Evolutionary conservation across 1,284 basidiomycete species (phyloP), one percentile per base, ranked within the genome.

Genomic region (Ceratobasidium sp.): DNA sequence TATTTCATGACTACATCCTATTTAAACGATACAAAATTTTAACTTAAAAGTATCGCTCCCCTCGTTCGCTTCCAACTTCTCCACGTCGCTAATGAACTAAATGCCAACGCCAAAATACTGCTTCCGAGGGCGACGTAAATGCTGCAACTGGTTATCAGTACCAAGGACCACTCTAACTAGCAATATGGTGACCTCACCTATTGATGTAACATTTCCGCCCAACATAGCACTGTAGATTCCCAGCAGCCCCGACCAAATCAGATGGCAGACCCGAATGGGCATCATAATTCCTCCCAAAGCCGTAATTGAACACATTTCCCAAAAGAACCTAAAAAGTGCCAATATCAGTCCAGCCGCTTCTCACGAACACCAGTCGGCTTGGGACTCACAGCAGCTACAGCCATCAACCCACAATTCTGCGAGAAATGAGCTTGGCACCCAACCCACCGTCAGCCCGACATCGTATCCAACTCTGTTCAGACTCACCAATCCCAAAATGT

Each of bases 381-480:
- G 5, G 92, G 93, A 3, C 96, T 64, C 75, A 95, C 87, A 1
- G 96, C 94, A 0, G 92, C 88, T 22, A 96, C 83, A 11, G 89
- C 89, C 45, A 93, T 86, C 80, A 89, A 93, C 17, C 96, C 96
- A 90, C 91, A 96, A 81, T 97, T 98, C 83, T 96, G 91, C 1
- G 90, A 90, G 79, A 94, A 90, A 79, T 91, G 91, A 17, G 76
- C 44, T 54, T 47, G 22, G 5, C 14, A 11, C 22, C 22, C 36
- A 11, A 5, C 36, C 36, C 36, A 27, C 31, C 0, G 11, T 50
- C 19, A 33, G 47, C 59, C 19, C n/a, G 8, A 31, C n/a, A 19
- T 8, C 5, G 24, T 19, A 31, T 15, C 22, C 22, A 11, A 0
- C 15, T 1, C 1, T 14, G 22, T 2, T 14, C 22, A 51, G 36